These are phyloP conservation scores for Thielaviopsis euricoi DNA, from an alignment of 2,329 filamentous ascomycete species.

Conservation along the genomic window DNA sequence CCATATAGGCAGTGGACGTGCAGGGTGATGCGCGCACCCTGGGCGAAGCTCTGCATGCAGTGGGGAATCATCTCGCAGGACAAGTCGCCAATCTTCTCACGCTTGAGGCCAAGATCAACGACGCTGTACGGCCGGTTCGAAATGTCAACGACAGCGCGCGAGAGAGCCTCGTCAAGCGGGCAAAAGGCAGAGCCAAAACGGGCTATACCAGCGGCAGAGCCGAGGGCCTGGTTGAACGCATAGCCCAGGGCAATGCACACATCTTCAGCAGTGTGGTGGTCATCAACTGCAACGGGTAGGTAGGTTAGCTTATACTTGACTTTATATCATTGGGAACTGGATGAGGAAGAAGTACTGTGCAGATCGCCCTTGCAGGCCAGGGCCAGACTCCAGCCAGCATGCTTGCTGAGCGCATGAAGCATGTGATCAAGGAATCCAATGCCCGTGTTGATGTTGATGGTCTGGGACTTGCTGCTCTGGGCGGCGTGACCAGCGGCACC, in stretches of 20 bases:
- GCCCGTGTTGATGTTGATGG: conserved; percentile 76
- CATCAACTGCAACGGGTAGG: conserved; percentile 58
- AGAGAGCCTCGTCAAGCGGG: conserved; percentile 88
- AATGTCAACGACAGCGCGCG: conserved; percentile 83
- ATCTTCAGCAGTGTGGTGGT: conserved; percentile 97
- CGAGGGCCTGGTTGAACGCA: conserved; percentile 69
- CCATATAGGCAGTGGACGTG: conserved; percentile 88
- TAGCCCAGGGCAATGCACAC: conserved; percentile 78
- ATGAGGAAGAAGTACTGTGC: conserved; percentile 47
- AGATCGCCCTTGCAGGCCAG: conserved; percentile 76
- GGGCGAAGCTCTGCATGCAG: conserved; percentile 85
- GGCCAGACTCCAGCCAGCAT: conserved; percentile 81
- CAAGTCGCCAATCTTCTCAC: conserved; percentile 87
- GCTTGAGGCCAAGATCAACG: conserved; percentile 65
- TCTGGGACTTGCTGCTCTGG: conserved; percentile 69
- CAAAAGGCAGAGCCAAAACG: conserved; percentile 87
- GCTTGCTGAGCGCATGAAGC: conserved; percentile 91
- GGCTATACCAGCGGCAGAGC: conserved; percentile 62
- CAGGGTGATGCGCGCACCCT: conserved; percentile 77
- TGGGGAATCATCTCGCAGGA: conserved; percentile 96
- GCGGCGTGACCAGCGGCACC: conserved; percentile 55
- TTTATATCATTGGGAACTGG: neutral
- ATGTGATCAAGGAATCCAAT: conserved; percentile 98
- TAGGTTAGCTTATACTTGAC: neutral
- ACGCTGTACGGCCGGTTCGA: conserved; percentile 82